These are phyloP conservation scores for Tetraselmis striata DNA, from an alignment of 139 green algal species.

Conservation along the genomic window DNA sequence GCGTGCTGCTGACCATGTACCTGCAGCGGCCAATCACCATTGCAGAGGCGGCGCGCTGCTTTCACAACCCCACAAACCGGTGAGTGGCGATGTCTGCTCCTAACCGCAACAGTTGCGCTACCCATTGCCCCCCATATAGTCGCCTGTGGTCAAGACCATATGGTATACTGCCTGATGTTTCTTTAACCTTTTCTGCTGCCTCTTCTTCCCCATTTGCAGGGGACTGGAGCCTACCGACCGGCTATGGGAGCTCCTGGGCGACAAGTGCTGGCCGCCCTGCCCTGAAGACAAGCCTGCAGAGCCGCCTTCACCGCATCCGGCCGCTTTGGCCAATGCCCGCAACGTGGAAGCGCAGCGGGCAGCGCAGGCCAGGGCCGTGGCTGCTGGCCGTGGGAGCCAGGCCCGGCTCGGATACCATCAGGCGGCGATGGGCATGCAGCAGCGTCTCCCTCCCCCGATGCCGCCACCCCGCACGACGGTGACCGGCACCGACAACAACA, in stretches of 20 bases:
- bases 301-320: background rate
- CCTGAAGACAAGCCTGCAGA: background rate
- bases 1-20: background rate
- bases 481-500: background rate
- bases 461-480: background rate
- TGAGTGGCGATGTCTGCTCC: background rate
- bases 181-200: background rate
- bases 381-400: background rate
- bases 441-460: no score
- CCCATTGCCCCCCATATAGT: no score
- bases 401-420: background rate
- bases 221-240: background rate
- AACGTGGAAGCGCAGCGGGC: background rate
- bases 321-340: background rate
- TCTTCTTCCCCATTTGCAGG: background rate
- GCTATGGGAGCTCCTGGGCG: background rate
- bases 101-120: no score
- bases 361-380: background rate
- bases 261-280: background rate
- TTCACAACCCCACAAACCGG: background rate
- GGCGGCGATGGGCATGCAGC: background rate
- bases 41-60: background rate
- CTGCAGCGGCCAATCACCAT: background rate
- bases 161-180: no score
- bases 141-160: no score